Percentiles rank a stretch among this genome's conserved stretches.
phyloP scores from a whole-genome alignment of 306 rosid genomes.

The Begonia loranthoides region DNA sequence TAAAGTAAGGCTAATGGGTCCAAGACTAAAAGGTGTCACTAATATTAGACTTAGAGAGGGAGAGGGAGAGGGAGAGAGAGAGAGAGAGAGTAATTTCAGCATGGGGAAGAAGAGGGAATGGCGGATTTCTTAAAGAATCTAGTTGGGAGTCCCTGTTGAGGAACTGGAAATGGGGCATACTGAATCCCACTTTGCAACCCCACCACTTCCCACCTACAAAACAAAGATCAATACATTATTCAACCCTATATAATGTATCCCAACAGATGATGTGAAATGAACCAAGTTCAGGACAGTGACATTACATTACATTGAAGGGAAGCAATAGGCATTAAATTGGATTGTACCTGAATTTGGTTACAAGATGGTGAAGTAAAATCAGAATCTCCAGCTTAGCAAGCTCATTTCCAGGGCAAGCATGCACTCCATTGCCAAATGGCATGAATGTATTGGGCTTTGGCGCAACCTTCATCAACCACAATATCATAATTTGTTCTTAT shows the following conservation, averaged over 20 bases:
- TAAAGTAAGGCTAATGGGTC: too few relatives aligned
- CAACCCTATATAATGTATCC: background rate
- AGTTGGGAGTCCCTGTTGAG: conserved; percentile 13
- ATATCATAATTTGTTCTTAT: too few relatives aligned
- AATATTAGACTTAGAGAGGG: too few relatives aligned
- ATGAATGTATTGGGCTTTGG: conserved; percentile 9
- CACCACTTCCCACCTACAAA: conserved; percentile 10
- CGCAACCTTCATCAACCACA: conserved; percentile 1
- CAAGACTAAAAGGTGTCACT: too few relatives aligned
- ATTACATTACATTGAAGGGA: background rate
- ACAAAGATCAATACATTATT: background rate
- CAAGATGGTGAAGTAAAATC: conserved; percentile 15
- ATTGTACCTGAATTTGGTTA: conserved; percentile 14
- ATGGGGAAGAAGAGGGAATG: too few relatives aligned
- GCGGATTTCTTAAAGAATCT: background rate
- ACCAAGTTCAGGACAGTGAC: background rate
- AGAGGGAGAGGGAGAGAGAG: too few relatives aligned
- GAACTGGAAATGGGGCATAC: conserved; percentile 16
- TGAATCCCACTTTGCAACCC: conserved; percentile 7
- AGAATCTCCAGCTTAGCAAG: conserved; percentile 15
- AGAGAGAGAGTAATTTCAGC: too few relatives aligned
- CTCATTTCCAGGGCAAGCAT: conserved; percentile 19
- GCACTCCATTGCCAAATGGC: conserved; percentile 20
- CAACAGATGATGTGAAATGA: background rate
- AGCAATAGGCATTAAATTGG: background rate